Base-by-base conservation (phyloP, 352 stramenopile species). In the Phytophthora pisi region DNA sequence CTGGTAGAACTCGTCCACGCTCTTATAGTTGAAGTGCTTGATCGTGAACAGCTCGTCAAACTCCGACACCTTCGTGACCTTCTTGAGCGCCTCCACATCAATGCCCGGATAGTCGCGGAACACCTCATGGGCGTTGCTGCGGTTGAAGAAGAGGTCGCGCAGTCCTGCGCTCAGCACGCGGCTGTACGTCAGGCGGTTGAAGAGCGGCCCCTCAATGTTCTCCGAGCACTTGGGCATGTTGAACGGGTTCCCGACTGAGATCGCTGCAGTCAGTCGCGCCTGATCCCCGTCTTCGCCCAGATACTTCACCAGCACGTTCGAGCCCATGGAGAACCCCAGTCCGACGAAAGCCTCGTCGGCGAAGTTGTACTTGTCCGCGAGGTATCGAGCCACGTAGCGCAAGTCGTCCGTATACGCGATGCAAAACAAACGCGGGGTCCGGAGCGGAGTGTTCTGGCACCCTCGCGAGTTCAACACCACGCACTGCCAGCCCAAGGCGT, bases 291-390 rank as follows among this genome's bases (percentile, higher is more conserved):
- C 71, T 59, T 93, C 84, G 1, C 82, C 84, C 1, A 93, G 57
- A 62, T 88, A 93, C 68, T 93, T 93, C 51, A 89, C 78, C 49
- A 93, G 56, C 26, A 93, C 79, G 52, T 93, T 91, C 5, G 81
- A 84, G 9, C 82, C 84, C 70, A 93, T 84, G 5, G 84, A 93
- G 56, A 90, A 93, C 7, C 84, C 84, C 13, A 89, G 56, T 16
- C 74, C 82, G 11, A 91, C 49, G 45, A 88, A 77, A 31, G 73
- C 62, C 46, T 81, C 59, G 18, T 55, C 49, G 13, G 42, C 40
- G 54, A 90, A 88, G 40, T 71, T 57, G 68, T 87, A 89, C 51
- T 68, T 78, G 2, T 66, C 54, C 16, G 45, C 28, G 1, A 93
- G 55, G 15, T 73, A 70, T 54, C 64, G 42, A 5, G 78, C 58